phyloP scores from a whole-genome alignment of 73 alveolate genomes.

The Tetrahymena malaccensis region DNA sequence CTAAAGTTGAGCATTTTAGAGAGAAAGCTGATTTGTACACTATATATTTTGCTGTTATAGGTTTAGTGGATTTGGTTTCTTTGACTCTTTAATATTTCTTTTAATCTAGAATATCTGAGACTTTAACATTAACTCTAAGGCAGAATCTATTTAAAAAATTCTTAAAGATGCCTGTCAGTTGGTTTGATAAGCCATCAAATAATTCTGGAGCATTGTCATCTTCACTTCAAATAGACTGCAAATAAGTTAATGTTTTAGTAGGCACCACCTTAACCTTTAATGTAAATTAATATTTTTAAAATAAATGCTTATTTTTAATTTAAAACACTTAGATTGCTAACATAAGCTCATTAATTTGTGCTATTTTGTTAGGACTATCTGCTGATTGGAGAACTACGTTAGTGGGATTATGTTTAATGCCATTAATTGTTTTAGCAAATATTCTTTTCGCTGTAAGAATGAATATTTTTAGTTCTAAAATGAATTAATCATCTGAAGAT shows the following conservation, averaged over 20 bases:
- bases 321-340: conserved; percentile 16
- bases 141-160: conserved; percentile 48
- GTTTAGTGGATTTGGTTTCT: conserved; percentile 24
- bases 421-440: conserved; percentile 23
- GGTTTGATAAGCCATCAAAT: conserved; percentile 75
- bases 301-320: background rate
- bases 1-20: background rate
- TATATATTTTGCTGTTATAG: conserved; percentile 10
- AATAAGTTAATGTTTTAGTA: conserved; percentile 37
- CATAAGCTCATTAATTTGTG: conserved; percentile 9
- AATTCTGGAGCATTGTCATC: conserved; percentile 75
- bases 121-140: conserved; percentile 56
- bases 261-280: conserved; percentile 45
- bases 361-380: conserved; percentile 10
- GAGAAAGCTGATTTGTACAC: conserved; percentile 2
- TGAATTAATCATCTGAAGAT: background rate
- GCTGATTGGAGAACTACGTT: conserved; percentile 42
- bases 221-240: conserved; percentile 40
- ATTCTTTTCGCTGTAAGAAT: conserved; percentile 4
- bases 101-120: conserved; percentile 61
- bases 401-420: conserved; percentile 35
- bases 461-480: background rate
- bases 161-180: conserved; percentile 66
- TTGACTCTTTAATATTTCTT: conserved; percentile 41
- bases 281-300: conserved; percentile 8